Base-by-base conservation (phyloP, 257 asterid genomes). In the Penstemon davidsonii region DNA sequence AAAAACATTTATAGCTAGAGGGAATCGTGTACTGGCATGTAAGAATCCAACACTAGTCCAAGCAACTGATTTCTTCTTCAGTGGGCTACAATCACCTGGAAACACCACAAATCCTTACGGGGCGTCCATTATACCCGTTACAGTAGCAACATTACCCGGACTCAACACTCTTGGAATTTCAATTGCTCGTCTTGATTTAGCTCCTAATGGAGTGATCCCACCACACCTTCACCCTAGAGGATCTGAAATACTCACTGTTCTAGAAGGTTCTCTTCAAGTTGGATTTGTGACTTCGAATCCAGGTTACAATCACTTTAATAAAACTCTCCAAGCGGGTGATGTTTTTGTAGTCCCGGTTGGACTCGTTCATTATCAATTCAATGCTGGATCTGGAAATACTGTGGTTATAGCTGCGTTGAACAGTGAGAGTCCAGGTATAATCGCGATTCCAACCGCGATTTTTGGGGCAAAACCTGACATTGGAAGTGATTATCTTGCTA, bases 1-100 rank as follows among this genome's bases (percentile, higher is more conserved):
- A 19, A 19, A 19, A 19, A 19, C 25, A 19, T 6, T 50, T 44
- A 39, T 75, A 76, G 78, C n/a, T n/a, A n/a, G n/a, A n/a, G n/a
- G 67, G 52, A 61, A 76, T 43, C 25, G 25, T 19, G 77, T 72
- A 4, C 5, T 67, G 18, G 60, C 67, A 4, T 76, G 81, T 79
- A 80, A 73, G 57, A 50, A 76, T 51, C 72, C 76, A 39, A 40
- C 54, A 49, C n/a, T 7, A 10, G 54, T 49, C 4, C 0, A n/a
- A 3, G 54, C 54, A 9, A 15, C 5, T 15, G 54, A 49, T 49
- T 49, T 49, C 54, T 49, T 49, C 85, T 77, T 68, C 72, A 67
- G 71, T 37, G 82, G 82, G 49, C 74, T 76, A 12, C 68, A 73
- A 39, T 4, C 74, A 8, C 55, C 82, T 9, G 80, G 77, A 3